Conservation (phyloP, 345 rosid genomes). For the Turritis glabra region DNA sequence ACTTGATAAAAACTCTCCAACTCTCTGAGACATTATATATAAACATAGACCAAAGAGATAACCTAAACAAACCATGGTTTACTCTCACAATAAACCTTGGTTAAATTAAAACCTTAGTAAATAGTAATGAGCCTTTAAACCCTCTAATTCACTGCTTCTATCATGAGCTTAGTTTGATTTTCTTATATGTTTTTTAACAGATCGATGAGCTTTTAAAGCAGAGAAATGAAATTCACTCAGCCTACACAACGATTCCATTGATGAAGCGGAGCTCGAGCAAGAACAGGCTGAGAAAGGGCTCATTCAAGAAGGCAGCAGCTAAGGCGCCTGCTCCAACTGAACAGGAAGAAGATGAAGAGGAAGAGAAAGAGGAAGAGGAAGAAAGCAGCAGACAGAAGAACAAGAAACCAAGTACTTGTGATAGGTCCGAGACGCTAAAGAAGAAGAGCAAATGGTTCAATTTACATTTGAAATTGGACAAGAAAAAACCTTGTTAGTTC, state of each 20-base stretch:
- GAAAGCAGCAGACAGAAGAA: slow-evolving; percentile 66
- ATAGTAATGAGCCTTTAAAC: too few relatives aligned
- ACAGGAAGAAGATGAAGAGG: slow-evolving; percentile 32
- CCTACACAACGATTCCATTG: slow-evolving; percentile 62
- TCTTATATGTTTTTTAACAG: slow-evolving; percentile 42
- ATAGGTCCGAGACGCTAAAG: slow-evolving; percentile 42
- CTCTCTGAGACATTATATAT: too few relatives aligned
- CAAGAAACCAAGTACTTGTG: slow-evolving; percentile 54
- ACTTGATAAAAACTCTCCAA: too few relatives aligned
- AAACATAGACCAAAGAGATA: too few relatives aligned
- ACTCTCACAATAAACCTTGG: too few relatives aligned
- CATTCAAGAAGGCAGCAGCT: slow-evolving; percentile 34
- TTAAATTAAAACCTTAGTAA: too few relatives aligned
- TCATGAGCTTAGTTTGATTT: background rate
- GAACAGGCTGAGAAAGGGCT: slow-evolving; percentile 56
- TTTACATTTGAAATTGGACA: slow-evolving; percentile 76
- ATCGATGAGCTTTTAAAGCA: slow-evolving; percentile 86
- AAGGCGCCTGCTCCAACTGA: slow-evolving; percentile 36
- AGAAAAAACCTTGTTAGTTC: slow-evolving; percentile 86
- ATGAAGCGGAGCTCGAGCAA: slow-evolving; percentile 68
- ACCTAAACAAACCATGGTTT: too few relatives aligned
- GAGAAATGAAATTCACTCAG: slow-evolving; percentile 80
- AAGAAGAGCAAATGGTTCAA: slow-evolving; percentile 94
- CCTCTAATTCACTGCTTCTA: too few relatives aligned
- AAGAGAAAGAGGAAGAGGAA: slow-evolving; percentile 47